phyloP scores from a whole-genome alignment of 129 eudicot species.

The Artemisia tridentata region DNA sequence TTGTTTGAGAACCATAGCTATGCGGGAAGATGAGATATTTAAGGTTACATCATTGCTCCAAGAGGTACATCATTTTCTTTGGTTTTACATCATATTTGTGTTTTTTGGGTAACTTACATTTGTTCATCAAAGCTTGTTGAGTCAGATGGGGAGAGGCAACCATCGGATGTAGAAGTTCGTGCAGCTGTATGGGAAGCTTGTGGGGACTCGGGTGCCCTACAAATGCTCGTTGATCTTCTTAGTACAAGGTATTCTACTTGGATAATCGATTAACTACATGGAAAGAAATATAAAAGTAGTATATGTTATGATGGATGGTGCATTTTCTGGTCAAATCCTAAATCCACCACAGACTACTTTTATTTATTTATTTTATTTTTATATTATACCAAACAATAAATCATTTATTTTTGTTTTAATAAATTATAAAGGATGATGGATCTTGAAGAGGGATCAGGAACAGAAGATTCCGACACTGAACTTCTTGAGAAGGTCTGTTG shows the following conservation, averaged over 20 bases:
- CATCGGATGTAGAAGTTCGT: constrained; percentile 81
- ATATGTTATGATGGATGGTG: neutral
- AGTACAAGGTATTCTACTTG: constrained; percentile 55
- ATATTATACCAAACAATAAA: neutral
- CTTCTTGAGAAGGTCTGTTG: constrained; percentile 44
- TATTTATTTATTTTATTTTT: neutral
- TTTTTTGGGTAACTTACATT: constrained; percentile 10
- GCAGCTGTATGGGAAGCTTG: constrained; percentile 96
- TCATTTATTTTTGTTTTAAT: neutral
- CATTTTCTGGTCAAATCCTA: neutral
- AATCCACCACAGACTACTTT: neutral
- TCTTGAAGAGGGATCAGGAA: constrained; percentile 93
- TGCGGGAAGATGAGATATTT: constrained; percentile 69
- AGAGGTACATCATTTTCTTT: constrained; percentile 48
- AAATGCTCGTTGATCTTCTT: constrained; percentile 84
- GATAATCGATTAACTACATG: neutral
- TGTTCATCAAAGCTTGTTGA: constrained; percentile 61
- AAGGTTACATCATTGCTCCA: constrained; percentile 75
- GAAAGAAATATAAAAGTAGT: neutral
- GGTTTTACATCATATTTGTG: neutral
- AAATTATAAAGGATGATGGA: constrained; percentile 60
- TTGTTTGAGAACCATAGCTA: constrained; percentile 86
- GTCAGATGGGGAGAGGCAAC: constrained; percentile 65
- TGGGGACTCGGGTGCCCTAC: constrained; percentile 92
- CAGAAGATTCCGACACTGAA: constrained; percentile 66